Evolutionary conservation across 306 rosid species (phyloP).

Genomic region (Parietaria judaica): DNA sequence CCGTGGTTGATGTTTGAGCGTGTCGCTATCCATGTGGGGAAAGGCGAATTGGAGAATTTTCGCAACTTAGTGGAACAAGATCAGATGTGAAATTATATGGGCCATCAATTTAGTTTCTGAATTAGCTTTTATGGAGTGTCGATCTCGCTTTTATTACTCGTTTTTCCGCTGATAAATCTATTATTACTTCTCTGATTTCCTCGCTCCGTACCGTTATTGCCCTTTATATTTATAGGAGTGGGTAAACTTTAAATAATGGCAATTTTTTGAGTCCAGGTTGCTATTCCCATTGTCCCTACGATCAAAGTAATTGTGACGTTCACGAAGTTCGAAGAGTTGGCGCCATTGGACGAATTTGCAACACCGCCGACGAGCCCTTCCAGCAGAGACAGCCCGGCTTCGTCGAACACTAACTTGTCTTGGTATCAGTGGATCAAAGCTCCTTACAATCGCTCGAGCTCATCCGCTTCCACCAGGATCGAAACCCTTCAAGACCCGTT

Average conservation of each 20-base stretch:
- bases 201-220: too few species aligned
- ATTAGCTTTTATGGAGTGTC: too few species aligned
- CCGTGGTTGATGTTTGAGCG: not conserved
- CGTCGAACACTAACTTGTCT: slow-evolving; percentile 43
- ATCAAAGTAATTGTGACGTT: slow-evolving; percentile 84
- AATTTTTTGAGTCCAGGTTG: slow-evolving; percentile 42
- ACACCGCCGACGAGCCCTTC: slow-evolving; percentile 91
- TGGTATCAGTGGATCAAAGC: slow-evolving; percentile 99
- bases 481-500: slow-evolving; percentile 83
- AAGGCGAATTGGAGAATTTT: not conserved
- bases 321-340: slow-evolving; percentile 84
- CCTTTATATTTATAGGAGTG: too few species aligned
- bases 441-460: slow-evolving; percentile 62
- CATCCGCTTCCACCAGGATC: slow-evolving; percentile 57
- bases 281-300: slow-evolving; percentile 96
- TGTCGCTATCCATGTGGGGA: not conserved
- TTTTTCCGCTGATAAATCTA: too few species aligned
- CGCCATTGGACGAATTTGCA: slow-evolving; percentile 65
- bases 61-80: too few species aligned
- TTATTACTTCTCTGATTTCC: too few species aligned
- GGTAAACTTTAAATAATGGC: too few species aligned
- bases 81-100: too few species aligned
- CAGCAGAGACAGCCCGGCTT: slow-evolving; percentile 60
- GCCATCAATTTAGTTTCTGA: too few species aligned
- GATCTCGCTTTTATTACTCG: too few species aligned